Evolutionary conservation across 2,329 filamentous ascomycete species (phyloP).

Genomic region (Trichophyton schoenleinii): DNA sequence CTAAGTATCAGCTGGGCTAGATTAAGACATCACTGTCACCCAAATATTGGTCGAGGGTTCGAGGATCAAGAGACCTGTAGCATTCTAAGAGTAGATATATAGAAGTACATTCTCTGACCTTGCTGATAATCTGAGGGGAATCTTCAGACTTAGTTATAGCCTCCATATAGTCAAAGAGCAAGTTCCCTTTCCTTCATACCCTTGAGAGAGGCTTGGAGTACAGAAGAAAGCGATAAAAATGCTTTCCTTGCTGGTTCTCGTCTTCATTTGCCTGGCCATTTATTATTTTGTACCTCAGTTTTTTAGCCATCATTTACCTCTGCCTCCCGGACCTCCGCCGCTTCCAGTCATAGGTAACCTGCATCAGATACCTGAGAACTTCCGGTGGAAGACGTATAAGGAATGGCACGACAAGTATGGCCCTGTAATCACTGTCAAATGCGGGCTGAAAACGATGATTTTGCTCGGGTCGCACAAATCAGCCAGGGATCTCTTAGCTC

Average conservation of each 20-base stretch:
- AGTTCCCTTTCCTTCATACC: not conserved
- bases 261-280: not conserved
- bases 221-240: not conserved
- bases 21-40: too few relatives aligned
- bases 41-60: too few relatives aligned
- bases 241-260: not conserved
- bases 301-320: not conserved
- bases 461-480: conserved; percentile 23
- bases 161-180: too few relatives aligned
- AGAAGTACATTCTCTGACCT: too few relatives aligned
- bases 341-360: conserved; percentile 24
- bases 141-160: too few relatives aligned
- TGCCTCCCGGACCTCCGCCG: conserved; percentile 18
- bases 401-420: conserved; percentile 27
- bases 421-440: conserved; percentile 23
- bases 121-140: too few relatives aligned
- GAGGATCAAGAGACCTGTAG: too few relatives aligned
- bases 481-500: conserved; percentile 24
- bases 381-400: conserved; percentile 19
- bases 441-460: conserved; percentile 23
- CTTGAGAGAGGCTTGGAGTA: not conserved
- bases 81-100: too few relatives aligned
- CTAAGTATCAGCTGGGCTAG: too few relatives aligned
- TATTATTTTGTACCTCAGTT: not conserved
- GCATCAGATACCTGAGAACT: conserved; percentile 19